Evolutionary conservation across 164 flowering plant species (phyloP), one percentile per base, ranked within the genome.

Genomic region (Chimonanthus salicifolius): DNA sequence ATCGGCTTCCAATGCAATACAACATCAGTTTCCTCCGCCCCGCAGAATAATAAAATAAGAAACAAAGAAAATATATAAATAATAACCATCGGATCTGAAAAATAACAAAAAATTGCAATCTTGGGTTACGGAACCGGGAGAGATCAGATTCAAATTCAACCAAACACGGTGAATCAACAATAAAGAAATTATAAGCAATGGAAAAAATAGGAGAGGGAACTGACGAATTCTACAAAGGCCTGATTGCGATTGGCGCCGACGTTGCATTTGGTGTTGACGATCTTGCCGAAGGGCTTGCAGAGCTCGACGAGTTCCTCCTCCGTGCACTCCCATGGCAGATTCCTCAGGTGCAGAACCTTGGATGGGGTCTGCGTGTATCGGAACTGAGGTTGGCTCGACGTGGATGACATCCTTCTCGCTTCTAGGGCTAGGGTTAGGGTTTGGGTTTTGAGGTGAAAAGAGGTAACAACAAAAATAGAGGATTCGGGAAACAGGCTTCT

Each of bases 221-320:
- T 79, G 65, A 93, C 98, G 67, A 88, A 93, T 86, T 93, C 98
- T n/a, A 93, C 94, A 68, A 93, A 93, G 49, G 98, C 98, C 80
- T 93, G 98, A 71, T 93, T 93, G 4, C 88, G 91, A 76, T 93
- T 93, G 69, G 97, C 95, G 65, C 98, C 98, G 64, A 93, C 98
- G 79, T 91, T 93, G 88, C 91, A 90, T 83, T 91, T 93, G 81
- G 98, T 93, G 80, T 93, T 91, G 74, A 93, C 94, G 80, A 93
- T 88, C 84, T 78, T 90, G 7, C 98, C 98, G 67, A 93, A 93
- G 48, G 94, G 98, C 67, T 83, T 85, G 75, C 97, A 85, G 69
- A 93, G 88, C 78, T 93, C 94, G 65, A 90, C 75, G 62, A 93
- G 94, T 82, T 93, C 97, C 72, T 93, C 98, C 62, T 91, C 97